Evolutionary conservation across 805 yeast species (phyloP).

Genomic region (Candida suzukii): DNA sequence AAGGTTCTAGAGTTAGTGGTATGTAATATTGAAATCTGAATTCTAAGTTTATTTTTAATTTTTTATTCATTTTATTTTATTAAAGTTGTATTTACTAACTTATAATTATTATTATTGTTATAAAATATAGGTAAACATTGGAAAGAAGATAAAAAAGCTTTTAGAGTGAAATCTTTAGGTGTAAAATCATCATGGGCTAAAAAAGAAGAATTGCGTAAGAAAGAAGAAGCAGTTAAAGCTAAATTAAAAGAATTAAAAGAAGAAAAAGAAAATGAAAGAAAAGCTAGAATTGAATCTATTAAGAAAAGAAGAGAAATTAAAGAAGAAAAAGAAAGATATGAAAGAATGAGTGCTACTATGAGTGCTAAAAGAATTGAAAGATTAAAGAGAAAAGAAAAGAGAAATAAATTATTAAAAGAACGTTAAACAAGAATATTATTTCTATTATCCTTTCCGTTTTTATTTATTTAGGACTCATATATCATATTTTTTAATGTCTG

Average conservation of each 20-base stretch:
- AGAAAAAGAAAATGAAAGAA: conserved; percentile 61
- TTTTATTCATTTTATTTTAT: too few relatives aligned
- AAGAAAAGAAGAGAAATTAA: conserved; percentile 74
- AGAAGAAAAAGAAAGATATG: conserved; percentile 87
- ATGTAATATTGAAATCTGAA: too few relatives aligned
- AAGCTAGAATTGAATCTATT: conserved; percentile 44
- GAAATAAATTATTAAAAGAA: conserved; percentile 88
- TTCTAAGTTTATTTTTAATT: too few relatives aligned
- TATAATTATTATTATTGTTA: conserved; percentile 11
- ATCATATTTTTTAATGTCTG: not conserved
- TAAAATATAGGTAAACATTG: conserved; percentile 64
- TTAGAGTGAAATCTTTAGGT: conserved; percentile 56
- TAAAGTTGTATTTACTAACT: not conserved
- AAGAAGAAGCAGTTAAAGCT: conserved; percentile 60
- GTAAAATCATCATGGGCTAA: conserved; percentile 57
- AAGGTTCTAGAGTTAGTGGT: conserved; percentile 1
- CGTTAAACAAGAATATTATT: conserved; percentile 46
- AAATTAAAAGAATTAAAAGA: conserved; percentile 68
- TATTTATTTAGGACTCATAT: too few relatives aligned
- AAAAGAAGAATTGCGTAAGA: conserved; percentile 58
- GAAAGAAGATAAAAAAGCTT: conserved; percentile 64
- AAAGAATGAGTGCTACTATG: conserved; percentile 76
- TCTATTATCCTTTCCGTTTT: too few relatives aligned
- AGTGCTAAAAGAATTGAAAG: conserved; percentile 89
- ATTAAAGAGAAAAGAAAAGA: conserved; percentile 83